Percentiles rank a stretch among this genome's conserved stretches.
Conservation (phyloP, 1,284 basidiomycete genomes). For the Anthracocystis walkeri region DNA sequence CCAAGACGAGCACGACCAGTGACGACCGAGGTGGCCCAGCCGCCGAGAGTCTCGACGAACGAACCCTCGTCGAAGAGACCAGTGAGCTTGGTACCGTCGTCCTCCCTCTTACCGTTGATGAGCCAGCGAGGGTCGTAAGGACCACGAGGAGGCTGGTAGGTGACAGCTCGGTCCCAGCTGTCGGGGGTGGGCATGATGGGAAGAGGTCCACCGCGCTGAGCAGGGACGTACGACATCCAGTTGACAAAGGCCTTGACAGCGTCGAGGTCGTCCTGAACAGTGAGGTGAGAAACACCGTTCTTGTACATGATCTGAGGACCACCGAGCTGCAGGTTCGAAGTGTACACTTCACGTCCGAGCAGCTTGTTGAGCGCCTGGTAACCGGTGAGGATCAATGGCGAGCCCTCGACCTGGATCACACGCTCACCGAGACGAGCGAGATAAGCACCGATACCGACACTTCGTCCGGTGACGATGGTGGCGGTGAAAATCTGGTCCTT, state of each 20-base stretch:
- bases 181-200: conserved; percentile 58
- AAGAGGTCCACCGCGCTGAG: conserved; percentile 43
- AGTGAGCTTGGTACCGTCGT: conserved; percentile 73
- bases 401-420: conserved; percentile 97
- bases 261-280: conserved; percentile 86
- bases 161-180: conserved; percentile 91
- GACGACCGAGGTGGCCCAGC: conserved; percentile 69
- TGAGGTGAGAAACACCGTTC: conserved; percentile 92
- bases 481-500: conserved; percentile 99
- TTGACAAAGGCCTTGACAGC: conserved; percentile 73
- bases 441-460: conserved; percentile 99
- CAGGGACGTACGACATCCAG: conserved; percentile 91
- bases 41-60: conserved; percentile 88
- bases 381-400: conserved; percentile 98
- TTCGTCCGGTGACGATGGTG: conserved; percentile 96
- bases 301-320: conserved; percentile 79
- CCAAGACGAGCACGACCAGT: conserved; percentile 95
- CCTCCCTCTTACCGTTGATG: conserved; percentile 91
- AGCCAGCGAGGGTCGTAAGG: conserved; percentile 98
- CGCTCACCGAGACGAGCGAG: conserved; percentile 97
- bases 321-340: conserved; percentile 97
- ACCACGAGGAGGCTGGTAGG: conserved; percentile 89
- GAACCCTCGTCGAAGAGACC: conserved; percentile 98
- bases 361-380: conserved; percentile 98
- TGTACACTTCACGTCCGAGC: conserved; percentile 97